Base-by-base conservation (phyloP, 1,139 yeast species). In the Casaregolazyma lundiana region DNA sequence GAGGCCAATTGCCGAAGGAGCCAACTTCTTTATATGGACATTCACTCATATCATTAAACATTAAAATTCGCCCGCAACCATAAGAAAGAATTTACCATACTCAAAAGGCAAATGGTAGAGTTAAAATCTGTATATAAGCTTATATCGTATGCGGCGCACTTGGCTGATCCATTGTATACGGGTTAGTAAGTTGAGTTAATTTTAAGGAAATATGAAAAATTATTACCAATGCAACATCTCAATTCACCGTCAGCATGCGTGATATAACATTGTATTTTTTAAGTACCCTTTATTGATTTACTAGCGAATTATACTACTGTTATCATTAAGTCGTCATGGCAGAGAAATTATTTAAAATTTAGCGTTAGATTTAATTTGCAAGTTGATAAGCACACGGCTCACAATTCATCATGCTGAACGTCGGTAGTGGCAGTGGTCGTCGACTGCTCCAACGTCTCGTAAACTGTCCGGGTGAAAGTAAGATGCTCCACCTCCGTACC, bases 401-500 rank as follows among this genome's bases (percentile, higher is more conserved):
- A 26, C 32, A 26, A 26, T 26, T 26, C 32, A 26, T 26, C 32
- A 26, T 26, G 32, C 32, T 26, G 11, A 26, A 26, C 13, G 32
- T 26, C 32, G 32, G 13, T 15, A 4, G 32, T 15, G 13, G 32
- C 11, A n/a, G 32, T 26, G 15, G 32, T 26, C 32, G 15, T 26
- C 4, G 32, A 2, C 3, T 26, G 32, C 15, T 15, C 32, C 13
- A 15, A 7, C 3, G 43, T 40, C 13, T 30, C 43, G 20, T 40
- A 40, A n/a, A 40, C 37, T 11, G 36, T 35, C 8, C 43, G 36
- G 8, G 43, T 40, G 6, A 40, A 11, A n/a, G 19, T 19, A 20
- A 32, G 18, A 8, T 30, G 36, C 19, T n/a, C 30, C 7, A 37
- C 30, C n/a, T 20, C 30, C 6, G 37, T 30, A 26, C n/a, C 42